Evolutionary conservation across 352 stramenopile genomes (phyloP).

Genomic region (Phytophthora pseudosyringae): DNA sequence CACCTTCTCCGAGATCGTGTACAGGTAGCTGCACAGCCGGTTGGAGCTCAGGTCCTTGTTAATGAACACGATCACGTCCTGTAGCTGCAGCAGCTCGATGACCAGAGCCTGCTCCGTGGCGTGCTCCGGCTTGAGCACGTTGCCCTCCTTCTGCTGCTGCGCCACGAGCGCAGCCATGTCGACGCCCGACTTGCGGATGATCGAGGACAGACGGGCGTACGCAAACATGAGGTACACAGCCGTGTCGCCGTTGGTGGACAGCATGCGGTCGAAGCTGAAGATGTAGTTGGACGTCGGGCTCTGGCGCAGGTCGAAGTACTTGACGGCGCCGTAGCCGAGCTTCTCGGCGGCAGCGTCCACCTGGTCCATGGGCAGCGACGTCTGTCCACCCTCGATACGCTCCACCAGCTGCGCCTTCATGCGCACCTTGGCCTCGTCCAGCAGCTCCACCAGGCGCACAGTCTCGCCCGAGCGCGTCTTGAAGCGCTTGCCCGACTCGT

Average conservation of each 20-base stretch:
- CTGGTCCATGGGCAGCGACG: slow-evolving; percentile 88
- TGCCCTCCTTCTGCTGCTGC: slow-evolving; percentile 47
- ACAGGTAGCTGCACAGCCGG: slow-evolving; percentile 98
- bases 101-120: slow-evolving; percentile 92
- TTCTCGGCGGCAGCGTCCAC: slow-evolving; percentile 94
- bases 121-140: slow-evolving; percentile 75
- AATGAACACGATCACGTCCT: slow-evolving; percentile 95
- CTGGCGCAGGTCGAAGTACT: slow-evolving; percentile 99
- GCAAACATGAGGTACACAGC: slow-evolving; percentile 99
- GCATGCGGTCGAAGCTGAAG: slow-evolving; percentile 99
- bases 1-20: slow-evolving; percentile 96
- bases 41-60: slow-evolving; percentile 97
- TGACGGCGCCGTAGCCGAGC: slow-evolving; percentile 99
- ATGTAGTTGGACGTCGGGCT: slow-evolving; percentile 98
- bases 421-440: slow-evolving; percentile 96
- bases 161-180: slow-evolving; percentile 77
- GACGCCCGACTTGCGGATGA: slow-evolving; percentile 95
- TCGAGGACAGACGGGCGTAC: slow-evolving; percentile 97
- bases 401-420: slow-evolving; percentile 95
- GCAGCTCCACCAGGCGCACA: slow-evolving; percentile 98
- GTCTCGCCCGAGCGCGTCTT: slow-evolving; percentile 99
- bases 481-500: slow-evolving; percentile 94
- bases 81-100: slow-evolving; percentile 96
- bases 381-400: slow-evolving; percentile 93
- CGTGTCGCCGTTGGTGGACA: slow-evolving; percentile 99